phyloP scores from a whole-genome alignment of 2,329 filamentous ascomycete species.

The Colletotrichum ledebouriae region DNA sequence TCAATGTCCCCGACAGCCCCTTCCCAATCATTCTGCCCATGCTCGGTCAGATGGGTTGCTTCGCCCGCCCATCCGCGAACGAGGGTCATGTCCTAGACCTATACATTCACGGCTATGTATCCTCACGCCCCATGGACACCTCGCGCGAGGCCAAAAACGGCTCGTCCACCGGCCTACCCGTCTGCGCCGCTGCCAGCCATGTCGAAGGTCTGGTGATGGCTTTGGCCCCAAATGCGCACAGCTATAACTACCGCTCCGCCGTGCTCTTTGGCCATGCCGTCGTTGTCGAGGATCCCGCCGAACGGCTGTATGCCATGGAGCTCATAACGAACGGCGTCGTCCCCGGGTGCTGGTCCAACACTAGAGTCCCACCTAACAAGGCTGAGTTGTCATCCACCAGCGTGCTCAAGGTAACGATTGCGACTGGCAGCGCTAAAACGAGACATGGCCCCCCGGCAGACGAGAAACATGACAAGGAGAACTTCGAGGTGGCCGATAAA shows the following conservation, averaged over 20 bases:
- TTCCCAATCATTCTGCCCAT: slow-evolving; percentile 86
- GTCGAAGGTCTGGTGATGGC: slow-evolving; percentile 85
- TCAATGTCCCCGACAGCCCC: slow-evolving; percentile 72
- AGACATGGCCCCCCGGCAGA: slow-evolving; percentile 74
- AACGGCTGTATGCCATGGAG: slow-evolving; percentile 84
- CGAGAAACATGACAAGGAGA: slow-evolving; percentile 61
- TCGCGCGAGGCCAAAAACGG: slow-evolving; percentile 49
- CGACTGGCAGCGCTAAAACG: slow-evolving; percentile 82
- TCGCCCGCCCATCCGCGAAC: slow-evolving; percentile 70
- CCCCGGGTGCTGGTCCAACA: slow-evolving; percentile 75
- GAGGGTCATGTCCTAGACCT: slow-evolving; percentile 76
- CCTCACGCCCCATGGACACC: slow-evolving; percentile 80
- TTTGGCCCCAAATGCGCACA: slow-evolving; percentile 84
- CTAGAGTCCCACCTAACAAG: slow-evolving; percentile 77
- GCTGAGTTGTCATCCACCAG: slow-evolving; percentile 82
- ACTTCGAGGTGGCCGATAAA: slow-evolving; percentile 55
- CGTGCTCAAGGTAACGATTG: slow-evolving; percentile 77
- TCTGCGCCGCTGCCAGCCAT: slow-evolving; percentile 80
- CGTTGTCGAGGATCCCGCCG: slow-evolving; percentile 74
- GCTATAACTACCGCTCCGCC: slow-evolving; percentile 88
- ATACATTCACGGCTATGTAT: slow-evolving; percentile 89
- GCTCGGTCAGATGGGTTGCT: slow-evolving; percentile 87
- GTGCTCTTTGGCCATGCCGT: slow-evolving; percentile 81
- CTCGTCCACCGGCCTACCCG: slow-evolving; percentile 69
- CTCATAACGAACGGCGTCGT: slow-evolving; percentile 83